Evolutionary conservation across 2,329 filamentous ascomycete species (phyloP).

Genomic region (Sporothrix curviconia): DNA sequence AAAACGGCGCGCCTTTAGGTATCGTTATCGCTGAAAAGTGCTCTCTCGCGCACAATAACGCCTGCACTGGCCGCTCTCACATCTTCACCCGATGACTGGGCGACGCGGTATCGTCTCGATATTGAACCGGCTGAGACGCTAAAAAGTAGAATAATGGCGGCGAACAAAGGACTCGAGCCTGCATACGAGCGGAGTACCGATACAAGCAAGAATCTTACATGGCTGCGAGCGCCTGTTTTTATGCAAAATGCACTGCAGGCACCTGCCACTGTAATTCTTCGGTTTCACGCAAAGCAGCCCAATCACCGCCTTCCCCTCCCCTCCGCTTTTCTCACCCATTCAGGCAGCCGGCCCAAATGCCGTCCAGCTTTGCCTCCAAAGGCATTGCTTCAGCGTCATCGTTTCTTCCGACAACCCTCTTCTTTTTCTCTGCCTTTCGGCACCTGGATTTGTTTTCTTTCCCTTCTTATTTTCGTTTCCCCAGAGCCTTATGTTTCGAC

Average conservation of each 20-base stretch:
- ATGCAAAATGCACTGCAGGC: background rate
- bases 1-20: too few relatives aligned
- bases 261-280: too few relatives aligned
- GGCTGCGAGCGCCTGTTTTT: background rate
- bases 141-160: slow-evolving; percentile 5
- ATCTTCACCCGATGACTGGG: slow-evolving; percentile 2
- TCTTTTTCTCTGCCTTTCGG: slow-evolving; percentile 4
- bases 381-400: background rate
- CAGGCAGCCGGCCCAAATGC: background rate
- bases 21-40: too few relatives aligned
- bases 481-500: background rate
- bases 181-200: slow-evolving; percentile 5
- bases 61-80: too few relatives aligned
- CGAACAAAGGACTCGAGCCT: slow-evolving; percentile 12
- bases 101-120: slow-evolving; percentile 10
- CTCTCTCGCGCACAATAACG: too few relatives aligned
- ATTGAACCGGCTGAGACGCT: slow-evolving; percentile 7
- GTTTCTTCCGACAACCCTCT: slow-evolving; percentile 1
- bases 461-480: slow-evolving; percentile 1
- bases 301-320: background rate
- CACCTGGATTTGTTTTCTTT: background rate
- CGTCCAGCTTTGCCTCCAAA: background rate
- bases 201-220: too few relatives aligned
- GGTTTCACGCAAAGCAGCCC: too few relatives aligned
- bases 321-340: background rate